Evolutionary conservation across 192 early-diverging fungal species (phyloP).

Genomic region (Coemansia sp.): DNA sequence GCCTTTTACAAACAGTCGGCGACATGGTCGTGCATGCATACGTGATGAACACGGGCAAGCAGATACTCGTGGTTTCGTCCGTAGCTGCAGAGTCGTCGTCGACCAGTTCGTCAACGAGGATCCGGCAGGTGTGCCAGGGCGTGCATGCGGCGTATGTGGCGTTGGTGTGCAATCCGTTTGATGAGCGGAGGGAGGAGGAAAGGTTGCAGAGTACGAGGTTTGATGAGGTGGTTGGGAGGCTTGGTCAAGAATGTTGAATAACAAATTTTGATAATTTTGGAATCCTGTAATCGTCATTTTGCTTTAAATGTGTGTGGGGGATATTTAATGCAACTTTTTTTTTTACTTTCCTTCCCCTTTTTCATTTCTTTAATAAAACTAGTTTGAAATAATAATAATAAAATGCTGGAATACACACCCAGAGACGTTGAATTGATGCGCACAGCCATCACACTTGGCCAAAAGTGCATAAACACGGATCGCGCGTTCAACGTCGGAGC

Average conservation of each 20-base stretch:
- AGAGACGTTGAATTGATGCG: slow-evolving; percentile 67
- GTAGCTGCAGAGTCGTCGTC: too few species aligned
- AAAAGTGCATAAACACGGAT: slow-evolving; percentile 64
- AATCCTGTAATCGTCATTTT: too few species aligned
- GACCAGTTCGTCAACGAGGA: too few species aligned
- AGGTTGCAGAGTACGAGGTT: neutral
- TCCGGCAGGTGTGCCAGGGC: slow-evolving; percentile 67
- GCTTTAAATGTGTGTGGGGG: too few species aligned
- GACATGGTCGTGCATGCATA: slow-evolving; percentile 90
- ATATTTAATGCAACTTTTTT: neutral
- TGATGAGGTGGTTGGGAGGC: slow-evolving; percentile 1
- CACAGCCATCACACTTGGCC: slow-evolving; percentile 73
- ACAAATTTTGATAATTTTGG: too few species aligned
- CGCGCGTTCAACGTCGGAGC: slow-evolving; percentile 96
- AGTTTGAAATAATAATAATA: neutral
- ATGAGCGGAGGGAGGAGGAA: slow-evolving; percentile 58
- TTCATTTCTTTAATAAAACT: neutral
- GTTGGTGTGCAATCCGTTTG: slow-evolving; percentile 85
- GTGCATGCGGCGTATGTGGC: slow-evolving; percentile 82
- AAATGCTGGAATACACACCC: neutral
- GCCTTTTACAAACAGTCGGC: slow-evolving; percentile 84
- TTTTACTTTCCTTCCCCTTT: neutral
- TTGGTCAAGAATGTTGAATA: too few species aligned
- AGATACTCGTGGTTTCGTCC: slow-evolving; percentile 70
- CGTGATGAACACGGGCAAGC: slow-evolving; percentile 82